Conservation (phyloP, 371 early-diverging fungal genomes). For the Capniomyces stellatus region DNA sequence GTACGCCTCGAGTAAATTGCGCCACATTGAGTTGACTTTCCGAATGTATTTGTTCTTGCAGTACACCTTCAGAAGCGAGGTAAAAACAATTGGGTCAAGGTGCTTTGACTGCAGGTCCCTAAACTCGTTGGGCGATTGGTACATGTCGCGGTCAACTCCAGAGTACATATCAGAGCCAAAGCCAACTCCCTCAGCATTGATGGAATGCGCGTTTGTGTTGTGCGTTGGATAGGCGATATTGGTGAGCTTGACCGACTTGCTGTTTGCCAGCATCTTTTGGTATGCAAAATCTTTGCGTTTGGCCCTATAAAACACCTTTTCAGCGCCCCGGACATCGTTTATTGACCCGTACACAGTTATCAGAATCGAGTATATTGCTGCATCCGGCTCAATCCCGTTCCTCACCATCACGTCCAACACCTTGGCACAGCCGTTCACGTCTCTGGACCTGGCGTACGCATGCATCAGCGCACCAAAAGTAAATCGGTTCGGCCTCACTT, state of each 20-base stretch:
- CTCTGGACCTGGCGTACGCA: slow-evolving; percentile 14
- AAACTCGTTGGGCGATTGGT: neutral
- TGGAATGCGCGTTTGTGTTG: neutral
- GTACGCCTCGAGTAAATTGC: neutral
- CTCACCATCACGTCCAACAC: slow-evolving; percentile 24
- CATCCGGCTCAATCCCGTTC: slow-evolving; percentile 14
- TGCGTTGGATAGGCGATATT: neutral
- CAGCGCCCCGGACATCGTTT: neutral
- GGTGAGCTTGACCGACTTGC: neutral
- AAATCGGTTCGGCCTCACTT: slow-evolving; percentile 16
- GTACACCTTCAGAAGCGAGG: neutral
- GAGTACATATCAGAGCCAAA: neutral
- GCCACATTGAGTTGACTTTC: neutral
- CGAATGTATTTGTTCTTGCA: neutral
- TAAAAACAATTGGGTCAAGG: neutral
- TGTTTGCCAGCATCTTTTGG: neutral
- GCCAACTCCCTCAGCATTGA: neutral
- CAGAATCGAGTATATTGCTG: slow-evolving; percentile 20
- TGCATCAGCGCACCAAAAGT: slow-evolving; percentile 22
- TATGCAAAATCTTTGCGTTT: neutral
- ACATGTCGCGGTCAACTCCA: neutral
- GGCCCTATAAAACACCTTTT: neutral
- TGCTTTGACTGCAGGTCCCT: neutral
- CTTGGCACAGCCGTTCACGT: slow-evolving; percentile 16
- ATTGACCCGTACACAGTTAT: slow-evolving; percentile 6